Base-by-base conservation (phyloP, 73 alveolate genomes). In the Effrenium voratum region DNA sequence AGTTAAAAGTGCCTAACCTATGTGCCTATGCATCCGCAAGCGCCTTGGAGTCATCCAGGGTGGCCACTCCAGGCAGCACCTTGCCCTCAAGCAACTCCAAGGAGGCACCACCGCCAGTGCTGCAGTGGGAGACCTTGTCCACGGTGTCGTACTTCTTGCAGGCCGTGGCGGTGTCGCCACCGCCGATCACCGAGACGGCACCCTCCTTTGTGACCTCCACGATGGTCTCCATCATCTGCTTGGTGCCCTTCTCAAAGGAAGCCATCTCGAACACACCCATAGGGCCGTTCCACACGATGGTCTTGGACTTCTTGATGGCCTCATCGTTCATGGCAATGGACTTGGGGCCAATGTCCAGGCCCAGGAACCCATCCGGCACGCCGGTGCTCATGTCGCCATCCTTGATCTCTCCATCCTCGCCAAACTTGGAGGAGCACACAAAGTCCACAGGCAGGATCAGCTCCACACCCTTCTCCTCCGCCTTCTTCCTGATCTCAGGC, bases 341-440 rank as follows among this genome's bases (percentile, higher is more conserved):
- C 96, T 80, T 60, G 70, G 99, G 99, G 60, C 99, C 99, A 92
- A 99, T 99, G 99, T 99, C 99, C 43, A 99, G 99, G 43, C 99
- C 99, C 80, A 99, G 81, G 99, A 99, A 99, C 72, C 99, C 99
- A 38, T 99, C 99, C 30, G 99, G 99, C 70, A 99, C 94, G 57
- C 99, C 99, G 38, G 99, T 95, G 93, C 93, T 99, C 93, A 99
- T 99, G 55, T 99, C 99, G 47, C 92, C 99, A 45, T 63, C 99
- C 77, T 43, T 19, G 98, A 73, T 75, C 50, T 93, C 92, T 79
- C 98, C 93, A 66, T 86, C 99, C 57, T 77, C 97, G 34, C 99
- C 99, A 99, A 99, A 99, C 79, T 97, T 93, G 60, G 99, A 99
- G 83, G 99, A 81, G 99, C 99, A 84, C 99, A 99, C 99, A 99